Percentiles rank a stretch among this genome's conserved stretches.
Evolutionary conservation across 768 basidiomycete genomes (phyloP).

Genomic region (Cystobasidium ongulense): DNA sequence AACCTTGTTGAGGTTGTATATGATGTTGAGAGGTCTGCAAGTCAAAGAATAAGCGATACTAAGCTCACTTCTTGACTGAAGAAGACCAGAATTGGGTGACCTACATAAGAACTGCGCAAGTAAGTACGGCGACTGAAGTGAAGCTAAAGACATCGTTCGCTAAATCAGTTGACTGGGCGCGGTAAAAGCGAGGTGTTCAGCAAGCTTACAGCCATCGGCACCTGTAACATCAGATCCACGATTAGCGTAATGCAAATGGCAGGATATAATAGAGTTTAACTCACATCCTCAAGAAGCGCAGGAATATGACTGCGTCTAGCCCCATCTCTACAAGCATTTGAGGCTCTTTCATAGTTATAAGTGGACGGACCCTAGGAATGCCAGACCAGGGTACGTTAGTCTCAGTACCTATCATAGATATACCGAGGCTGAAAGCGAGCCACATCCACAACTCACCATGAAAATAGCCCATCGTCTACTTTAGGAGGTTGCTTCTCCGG

Average conservation of each 20-base stretch:
- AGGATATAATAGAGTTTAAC: neutral
- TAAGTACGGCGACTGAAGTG: constrained; percentile 55
- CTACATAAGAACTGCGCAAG: constrained; percentile 61
- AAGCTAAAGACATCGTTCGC: constrained; percentile 51
- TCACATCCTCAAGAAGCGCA: constrained; percentile 75
- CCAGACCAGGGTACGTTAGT: constrained; percentile 44
- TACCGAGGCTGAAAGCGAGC: neutral
- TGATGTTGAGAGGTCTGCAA: constrained; percentile 62
- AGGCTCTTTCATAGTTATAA: constrained; percentile 35
- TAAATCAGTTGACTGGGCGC: neutral
- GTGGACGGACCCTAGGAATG: constrained; percentile 31
- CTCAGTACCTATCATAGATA: no score
- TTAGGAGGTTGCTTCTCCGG: constrained; percentile 25
- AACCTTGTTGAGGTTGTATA: constrained; percentile 70
- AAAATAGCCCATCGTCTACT: constrained; percentile 22
- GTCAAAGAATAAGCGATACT: no score
- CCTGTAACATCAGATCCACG: neutral
- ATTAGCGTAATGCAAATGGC: no score
- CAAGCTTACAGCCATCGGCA: constrained; percentile 32
- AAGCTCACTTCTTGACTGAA: no score
- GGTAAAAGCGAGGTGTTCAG: neutral
- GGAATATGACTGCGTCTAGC: constrained; percentile 83
- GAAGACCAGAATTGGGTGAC: no score
- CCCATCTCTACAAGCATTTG: constrained; percentile 60
- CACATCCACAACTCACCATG: neutral